Evolutionary conservation across 345 rosid genomes (phyloP).

Genomic region (Lepidium aucheri): DNA sequence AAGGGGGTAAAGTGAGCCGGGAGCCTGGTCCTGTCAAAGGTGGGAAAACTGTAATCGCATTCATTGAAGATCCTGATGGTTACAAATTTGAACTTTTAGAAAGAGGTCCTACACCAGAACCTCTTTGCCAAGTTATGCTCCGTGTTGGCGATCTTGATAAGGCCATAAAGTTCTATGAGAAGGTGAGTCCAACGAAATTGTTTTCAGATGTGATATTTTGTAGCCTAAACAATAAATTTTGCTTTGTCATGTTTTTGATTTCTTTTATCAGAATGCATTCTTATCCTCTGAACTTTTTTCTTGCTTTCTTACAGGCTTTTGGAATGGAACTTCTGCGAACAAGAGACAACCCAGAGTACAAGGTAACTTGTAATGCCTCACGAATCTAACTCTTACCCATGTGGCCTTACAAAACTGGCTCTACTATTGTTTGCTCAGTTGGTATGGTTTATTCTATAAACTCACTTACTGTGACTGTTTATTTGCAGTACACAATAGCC

Average conservation of each 20-base stretch:
- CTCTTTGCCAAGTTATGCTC: slow-evolving; percentile 98
- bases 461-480: not conserved
- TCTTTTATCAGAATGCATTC: not conserved
- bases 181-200: slow-evolving; percentile 37
- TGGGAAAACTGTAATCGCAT: slow-evolving; percentile 84
- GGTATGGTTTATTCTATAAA: not conserved
- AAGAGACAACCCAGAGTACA: slow-evolving; percentile 87
- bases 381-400: not conserved
- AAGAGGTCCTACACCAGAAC: slow-evolving; percentile 98
- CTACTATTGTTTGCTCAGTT: not conserved
- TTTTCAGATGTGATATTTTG: not conserved
- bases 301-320: slow-evolving; percentile 53
- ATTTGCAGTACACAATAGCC: slow-evolving; percentile 62
- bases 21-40: slow-evolving; percentile 97
- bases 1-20: slow-evolving; percentile 85
- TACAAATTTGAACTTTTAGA: slow-evolving; percentile 94
- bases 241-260: not conserved
- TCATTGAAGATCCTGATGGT: slow-evolving; percentile 96
- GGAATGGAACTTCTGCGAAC: slow-evolving; percentile 97
- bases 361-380: slow-evolving; percentile 39
- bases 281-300: not conserved
- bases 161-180: slow-evolving; percentile 82
- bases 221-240: not conserved
- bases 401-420: not conserved
- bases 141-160: slow-evolving; percentile 97